Evolutionary conservation across 176 grass and related monocot genomes (phyloP), one percentile per base, ranked within the genome.

Genomic region (Rhynchospora tenuis): DNA sequence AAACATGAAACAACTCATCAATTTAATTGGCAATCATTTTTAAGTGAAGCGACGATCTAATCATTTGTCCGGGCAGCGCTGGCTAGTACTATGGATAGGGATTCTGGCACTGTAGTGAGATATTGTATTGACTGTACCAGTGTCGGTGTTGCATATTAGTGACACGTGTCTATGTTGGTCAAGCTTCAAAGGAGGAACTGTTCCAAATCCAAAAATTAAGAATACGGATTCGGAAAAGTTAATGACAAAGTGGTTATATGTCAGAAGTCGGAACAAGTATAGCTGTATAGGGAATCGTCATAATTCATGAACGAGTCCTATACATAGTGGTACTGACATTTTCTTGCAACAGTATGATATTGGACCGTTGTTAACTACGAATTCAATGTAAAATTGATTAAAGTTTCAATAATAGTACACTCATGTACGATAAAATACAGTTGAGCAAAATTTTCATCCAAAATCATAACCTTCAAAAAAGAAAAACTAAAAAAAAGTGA

Each of bases 11-110:
- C 15, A 55, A 77, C 12, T 55, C 24, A 33, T 17, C 14, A 76
- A 55, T 55, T 76, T 77, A 77, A 77, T 56, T 16, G 15, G 73
- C 73, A 77, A 56, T 77, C 73, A 33, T 56, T 56, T 77, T 77
- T 13, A 15, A 54, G 14, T 76, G 72, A 45, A 67, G 14, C 42
- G 29, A 74, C 54, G 73, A 55, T 55, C 7, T 77, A 77, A 74
- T 74, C 22, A 74, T 81, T 81, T 43, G 10, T n/a, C 58, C 33
- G 24, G 56, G 78, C 58, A 81, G 43, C 19, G n/a, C 57, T 64
- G 20, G 33, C 17, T 81, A 58, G 52, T 59, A 48, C 69, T 12
- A 13, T 48, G 47, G 5, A 78, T 52, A 28, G 71, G 13, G 55
- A 38, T 56, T 38, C 55, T 80, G 52, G 77, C 17, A 80, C 80